Percentiles rank a stretch among this genome's conserved stretches.
Evolutionary conservation across 208 protist species (phyloP).

Genomic region (Leishmania turanica): DNA sequence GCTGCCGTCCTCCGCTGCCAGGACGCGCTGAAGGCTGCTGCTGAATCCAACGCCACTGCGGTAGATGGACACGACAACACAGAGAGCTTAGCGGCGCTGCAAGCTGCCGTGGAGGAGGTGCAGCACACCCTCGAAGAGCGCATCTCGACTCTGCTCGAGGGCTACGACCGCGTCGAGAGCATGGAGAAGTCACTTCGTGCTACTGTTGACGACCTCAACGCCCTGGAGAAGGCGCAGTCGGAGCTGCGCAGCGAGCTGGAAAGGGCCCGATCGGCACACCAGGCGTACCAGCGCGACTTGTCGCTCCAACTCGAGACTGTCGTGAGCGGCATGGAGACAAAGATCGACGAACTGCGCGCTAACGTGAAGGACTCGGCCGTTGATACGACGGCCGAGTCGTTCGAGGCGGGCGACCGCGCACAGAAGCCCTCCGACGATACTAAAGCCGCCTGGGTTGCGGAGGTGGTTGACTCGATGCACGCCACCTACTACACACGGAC

Average conservation of each 20-base stretch:
- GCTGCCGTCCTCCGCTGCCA: constrained; percentile 3
- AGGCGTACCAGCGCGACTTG: not conserved
- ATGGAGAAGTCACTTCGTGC: not conserved
- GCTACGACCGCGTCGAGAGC: not conserved
- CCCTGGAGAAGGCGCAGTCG: not conserved
- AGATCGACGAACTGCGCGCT: constrained; percentile 1
- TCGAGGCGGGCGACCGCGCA: not conserved
- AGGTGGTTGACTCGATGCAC: constrained; percentile 23
- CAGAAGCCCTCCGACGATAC: not conserved
- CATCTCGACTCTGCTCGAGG: constrained; percentile 1
- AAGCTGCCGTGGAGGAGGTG: constrained; percentile 3
- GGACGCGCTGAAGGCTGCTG: not conserved
- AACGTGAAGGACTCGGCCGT: not conserved
- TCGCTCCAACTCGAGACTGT: constrained; percentile 7
- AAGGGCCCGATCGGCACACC: not conserved
- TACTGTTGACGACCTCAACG: constrained; percentile 5
- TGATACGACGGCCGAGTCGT: not conserved
- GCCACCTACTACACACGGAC: constrained; percentile 36
- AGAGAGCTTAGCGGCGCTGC: not conserved
- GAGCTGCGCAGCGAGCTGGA: constrained; percentile 1
- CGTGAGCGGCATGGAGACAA: not conserved
- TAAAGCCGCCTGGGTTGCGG: constrained; percentile 9
- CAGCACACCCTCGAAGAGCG: not conserved
- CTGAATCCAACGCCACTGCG: not conserved
- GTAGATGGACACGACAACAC: not conserved